Percentiles rank a stretch among this genome's conserved stretches.
Conservation (phyloP, 192 early-diverging fungal genomes). For the Linnemannia schmuckeri region DNA sequence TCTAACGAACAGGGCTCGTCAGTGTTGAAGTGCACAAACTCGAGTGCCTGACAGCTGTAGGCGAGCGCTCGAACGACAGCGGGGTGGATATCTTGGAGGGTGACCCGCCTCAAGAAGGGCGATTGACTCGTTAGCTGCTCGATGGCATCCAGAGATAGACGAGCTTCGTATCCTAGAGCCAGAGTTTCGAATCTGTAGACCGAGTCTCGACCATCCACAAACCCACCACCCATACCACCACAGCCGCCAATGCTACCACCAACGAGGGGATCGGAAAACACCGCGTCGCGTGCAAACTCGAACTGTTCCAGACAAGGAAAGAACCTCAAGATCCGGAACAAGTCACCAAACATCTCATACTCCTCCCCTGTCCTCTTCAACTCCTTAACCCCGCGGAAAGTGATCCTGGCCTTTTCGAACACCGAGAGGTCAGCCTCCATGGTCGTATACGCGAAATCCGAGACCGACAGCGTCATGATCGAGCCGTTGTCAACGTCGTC, state of each 20-base stretch:
- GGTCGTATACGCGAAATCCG: background rate
- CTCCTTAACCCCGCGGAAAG: background rate
- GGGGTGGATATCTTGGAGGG: background rate
- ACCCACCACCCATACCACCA: too few relatives aligned
- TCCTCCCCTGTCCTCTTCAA: background rate
- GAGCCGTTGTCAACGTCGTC: background rate
- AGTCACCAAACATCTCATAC: background rate
- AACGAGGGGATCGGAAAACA: too few relatives aligned
- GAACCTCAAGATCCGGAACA: background rate
- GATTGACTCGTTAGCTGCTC: too few relatives aligned
- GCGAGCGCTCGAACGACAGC: background rate
- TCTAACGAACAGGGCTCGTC: background rate
- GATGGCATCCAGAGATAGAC: too few relatives aligned
- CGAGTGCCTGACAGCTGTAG: background rate
- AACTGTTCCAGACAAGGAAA: background rate
- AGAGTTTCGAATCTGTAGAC: too few relatives aligned
- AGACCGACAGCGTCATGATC: background rate
- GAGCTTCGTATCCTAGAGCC: too few relatives aligned
- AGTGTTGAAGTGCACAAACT: background rate
- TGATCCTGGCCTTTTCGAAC: background rate
- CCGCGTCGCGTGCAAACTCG: background rate
- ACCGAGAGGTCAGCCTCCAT: background rate
- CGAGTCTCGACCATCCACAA: too few relatives aligned
- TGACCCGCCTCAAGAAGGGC: too few relatives aligned
- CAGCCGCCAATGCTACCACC: too few relatives aligned